These are phyloP conservation scores for Leccinum disarticulatum DNA, from an alignment of 768 basidiomycete species.

Conservation along the genomic window DNA sequence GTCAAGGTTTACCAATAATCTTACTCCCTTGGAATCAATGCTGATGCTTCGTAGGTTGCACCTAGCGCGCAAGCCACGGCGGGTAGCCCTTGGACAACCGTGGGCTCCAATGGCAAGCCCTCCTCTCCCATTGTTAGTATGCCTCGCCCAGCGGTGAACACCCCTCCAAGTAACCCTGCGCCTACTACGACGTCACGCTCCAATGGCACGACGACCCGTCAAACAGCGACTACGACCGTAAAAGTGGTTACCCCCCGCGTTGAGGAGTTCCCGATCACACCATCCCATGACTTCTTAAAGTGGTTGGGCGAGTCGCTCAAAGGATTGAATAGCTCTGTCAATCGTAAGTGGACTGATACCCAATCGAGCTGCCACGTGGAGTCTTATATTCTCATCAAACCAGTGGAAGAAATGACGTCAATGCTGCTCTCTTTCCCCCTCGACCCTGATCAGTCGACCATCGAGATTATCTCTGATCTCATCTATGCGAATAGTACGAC, in stretches of 20 bases:
- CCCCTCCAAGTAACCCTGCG: conserved; percentile 29
- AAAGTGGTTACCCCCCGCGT: conserved; percentile 37
- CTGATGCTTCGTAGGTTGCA: conserved; percentile 32
- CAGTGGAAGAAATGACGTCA: conserved; percentile 94
- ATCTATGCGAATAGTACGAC: conserved; percentile 95
- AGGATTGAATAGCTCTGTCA: conserved; percentile 57
- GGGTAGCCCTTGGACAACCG: conserved; percentile 79
- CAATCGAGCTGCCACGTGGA: conserved; percentile 3
- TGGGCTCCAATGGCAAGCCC: conserved; percentile 75
- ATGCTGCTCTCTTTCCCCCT: conserved; percentile 95
- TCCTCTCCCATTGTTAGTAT: conserved; percentile 28
- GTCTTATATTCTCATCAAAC: conserved; percentile 21
- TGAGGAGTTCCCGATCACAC: conserved; percentile 65
- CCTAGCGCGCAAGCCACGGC: conserved; percentile 36
- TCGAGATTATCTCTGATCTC: conserved; percentile 92
- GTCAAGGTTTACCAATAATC: conserved; percentile 53
- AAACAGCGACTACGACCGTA: conserved; percentile 37
- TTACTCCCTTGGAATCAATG: not conserved
- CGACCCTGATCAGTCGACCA: conserved; percentile 77
- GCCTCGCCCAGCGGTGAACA: conserved; percentile 36
- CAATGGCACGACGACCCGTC: conserved; percentile 38
- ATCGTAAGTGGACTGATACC: conserved; percentile 40
- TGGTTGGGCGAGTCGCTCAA: conserved; percentile 89
- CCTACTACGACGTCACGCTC: conserved; percentile 37
- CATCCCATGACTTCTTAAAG: conserved; percentile 88